Base-by-base conservation (phyloP, 2,329 filamentous ascomycete species). In the Gaeumannomyces tritici region DNA sequence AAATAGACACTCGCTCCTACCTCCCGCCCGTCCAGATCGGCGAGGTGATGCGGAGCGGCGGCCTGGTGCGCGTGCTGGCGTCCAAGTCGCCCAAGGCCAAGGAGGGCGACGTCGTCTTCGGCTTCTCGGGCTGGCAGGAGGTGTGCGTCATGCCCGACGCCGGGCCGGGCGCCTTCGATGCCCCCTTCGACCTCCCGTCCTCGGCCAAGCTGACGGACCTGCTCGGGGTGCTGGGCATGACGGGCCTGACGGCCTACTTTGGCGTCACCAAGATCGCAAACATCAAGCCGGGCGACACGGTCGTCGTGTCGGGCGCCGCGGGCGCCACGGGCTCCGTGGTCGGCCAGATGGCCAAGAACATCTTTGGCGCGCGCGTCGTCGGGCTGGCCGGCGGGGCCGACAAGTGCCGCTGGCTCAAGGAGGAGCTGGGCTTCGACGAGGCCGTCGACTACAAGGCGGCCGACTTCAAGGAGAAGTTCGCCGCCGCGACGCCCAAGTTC, bases 401-500 rank as follows among this genome's bases (percentile, higher is more conserved):
- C 33, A 87, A 87, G 70, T 82, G 84, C 67, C 73, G 77, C 60
- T 90, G 87, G 80, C 72, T 92, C 65, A 81, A 77, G 3, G 75
- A 83, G 64, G 83, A 87, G 68, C 74, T 90, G 28, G 87, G 87
- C 1, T 89, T 88, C 64, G 87, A 90, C 68, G 80, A 76, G 12
- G 87, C 85, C 0, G 69, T 90, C 63, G 88, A 90, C 74, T 90
- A 90, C 76, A 90, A 90, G 78, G 80, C 80, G 57, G 66, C 76
- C 18, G 82, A 85, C 63, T 90, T 89, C 70, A 79, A 75, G 67
- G 72, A 79, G 64, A 79, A 86, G 72, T 83, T 90, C 68, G 78
- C 80, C 66, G 80, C 79, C 55, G 84, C 82, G 5, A 89, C 86
- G 11, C 79, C 77, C 62, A 75, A 79, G 62, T 64, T 62, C 24